A percentile compares a stretch with the other conserved stretches of the same genome.
Conservation (phyloP, 306 rosid genomes). For the Casuarina glauca region DNA sequence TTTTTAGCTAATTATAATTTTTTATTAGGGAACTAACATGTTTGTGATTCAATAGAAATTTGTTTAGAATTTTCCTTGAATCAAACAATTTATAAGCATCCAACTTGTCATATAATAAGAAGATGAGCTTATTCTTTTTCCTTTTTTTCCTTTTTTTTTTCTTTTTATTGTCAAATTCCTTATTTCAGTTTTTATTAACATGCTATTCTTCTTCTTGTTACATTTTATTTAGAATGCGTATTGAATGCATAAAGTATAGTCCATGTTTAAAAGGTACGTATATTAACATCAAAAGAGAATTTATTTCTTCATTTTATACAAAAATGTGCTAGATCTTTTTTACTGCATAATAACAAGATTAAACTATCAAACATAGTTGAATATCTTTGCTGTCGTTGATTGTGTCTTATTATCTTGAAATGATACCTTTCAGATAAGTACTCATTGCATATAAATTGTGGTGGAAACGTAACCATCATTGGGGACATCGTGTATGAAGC, state of each 20-base stretch:
- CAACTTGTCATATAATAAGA: neutral
- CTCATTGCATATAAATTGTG: constrained; percentile 56
- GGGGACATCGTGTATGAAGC: constrained; percentile 46
- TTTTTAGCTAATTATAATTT: neutral
- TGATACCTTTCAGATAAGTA: constrained; percentile 19
- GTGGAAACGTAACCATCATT: constrained; percentile 47
- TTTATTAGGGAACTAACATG: neutral
- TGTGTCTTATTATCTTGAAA: neutral
- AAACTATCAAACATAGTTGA: neutral
- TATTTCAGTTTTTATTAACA: neutral
- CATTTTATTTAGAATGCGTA: constrained; percentile 10
- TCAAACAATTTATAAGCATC: constrained; percentile 23
- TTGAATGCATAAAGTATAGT: constrained; percentile 1
- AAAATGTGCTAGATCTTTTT: no score
- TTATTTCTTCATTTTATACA: neutral
- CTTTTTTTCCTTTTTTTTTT: no score
- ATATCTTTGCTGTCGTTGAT: no score
- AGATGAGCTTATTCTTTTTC: no score
- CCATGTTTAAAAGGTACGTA: constrained; percentile 30
- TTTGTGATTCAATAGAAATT: constrained; percentile 18
- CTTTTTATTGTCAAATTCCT: neutral
- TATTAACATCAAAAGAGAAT: neutral
- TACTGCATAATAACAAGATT: neutral
- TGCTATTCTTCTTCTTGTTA: neutral
- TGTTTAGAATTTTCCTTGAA: constrained; percentile 26